phyloP scores from a whole-genome alignment of 768 basidiomycete genomes.

The Lepiota venenata region DNA sequence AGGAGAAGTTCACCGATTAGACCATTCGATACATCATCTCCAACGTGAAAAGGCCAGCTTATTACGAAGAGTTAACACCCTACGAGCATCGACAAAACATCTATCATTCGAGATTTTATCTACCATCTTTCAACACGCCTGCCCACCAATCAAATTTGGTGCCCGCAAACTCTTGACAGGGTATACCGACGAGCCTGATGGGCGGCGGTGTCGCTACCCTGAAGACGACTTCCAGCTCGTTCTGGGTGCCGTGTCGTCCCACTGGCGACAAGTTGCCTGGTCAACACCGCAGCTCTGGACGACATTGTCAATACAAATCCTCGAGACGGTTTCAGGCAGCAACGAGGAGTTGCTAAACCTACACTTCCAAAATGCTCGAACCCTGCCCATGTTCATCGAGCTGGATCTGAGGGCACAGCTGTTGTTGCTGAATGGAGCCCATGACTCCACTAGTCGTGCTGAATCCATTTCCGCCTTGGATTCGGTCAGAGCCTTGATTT shows the following conservation, averaged over 20 bases:
- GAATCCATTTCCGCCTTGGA: not conserved
- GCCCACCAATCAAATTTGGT: not conserved
- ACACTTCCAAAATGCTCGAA: conserved; percentile 2
- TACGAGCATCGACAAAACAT: not conserved
- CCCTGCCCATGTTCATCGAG: not conserved
- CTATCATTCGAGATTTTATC: conserved; percentile 2
- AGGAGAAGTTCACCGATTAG: not conserved
- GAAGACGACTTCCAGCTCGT: not conserved
- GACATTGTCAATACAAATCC: not conserved
- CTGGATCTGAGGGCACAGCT: not conserved
- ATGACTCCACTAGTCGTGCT: not conserved
- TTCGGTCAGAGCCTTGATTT: not conserved
- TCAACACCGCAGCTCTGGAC: conserved; percentile 5
- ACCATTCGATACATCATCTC: not conserved
- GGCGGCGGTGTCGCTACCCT: not conserved
- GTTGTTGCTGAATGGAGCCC: not conserved
- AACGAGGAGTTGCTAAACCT: not conserved
- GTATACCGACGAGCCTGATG: too few relatives aligned
- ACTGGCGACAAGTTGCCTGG: conserved; percentile 1
- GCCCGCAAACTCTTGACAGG: not conserved
- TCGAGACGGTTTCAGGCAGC: not conserved
- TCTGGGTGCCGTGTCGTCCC: not conserved
- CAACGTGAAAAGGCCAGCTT: not conserved
- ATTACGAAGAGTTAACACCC: not conserved
- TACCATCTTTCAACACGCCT: conserved; percentile 1